Evolutionary conservation across 208 protist species (phyloP).

Genomic region (Acanthamoeba castellanii): DNA sequence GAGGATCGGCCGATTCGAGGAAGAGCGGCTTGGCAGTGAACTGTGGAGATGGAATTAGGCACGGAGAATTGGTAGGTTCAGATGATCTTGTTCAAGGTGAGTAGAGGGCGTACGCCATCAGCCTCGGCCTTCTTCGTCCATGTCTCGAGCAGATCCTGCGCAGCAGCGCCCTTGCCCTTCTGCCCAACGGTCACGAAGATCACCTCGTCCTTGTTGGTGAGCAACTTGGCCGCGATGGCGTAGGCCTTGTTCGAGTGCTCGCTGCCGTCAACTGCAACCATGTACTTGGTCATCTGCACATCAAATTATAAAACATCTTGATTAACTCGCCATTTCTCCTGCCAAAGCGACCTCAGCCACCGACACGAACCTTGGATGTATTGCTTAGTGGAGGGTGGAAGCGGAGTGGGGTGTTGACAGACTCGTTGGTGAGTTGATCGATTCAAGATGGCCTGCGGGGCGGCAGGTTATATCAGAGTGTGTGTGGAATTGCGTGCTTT

Average conservation of each 20-base stretch:
- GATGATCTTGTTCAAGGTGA: too few relatives aligned
- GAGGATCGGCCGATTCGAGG: conserved; percentile 44
- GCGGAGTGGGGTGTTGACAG: background rate
- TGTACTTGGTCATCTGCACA: conserved; percentile 54
- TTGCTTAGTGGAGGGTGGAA: background rate
- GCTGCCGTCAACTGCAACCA: conserved; percentile 59
- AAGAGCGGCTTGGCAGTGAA: background rate
- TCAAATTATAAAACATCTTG: background rate
- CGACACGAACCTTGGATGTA: background rate
- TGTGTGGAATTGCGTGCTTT: background rate
- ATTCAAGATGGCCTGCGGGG: too few relatives aligned
- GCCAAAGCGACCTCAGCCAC: too few relatives aligned
- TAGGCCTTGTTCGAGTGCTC: conserved; percentile 63
- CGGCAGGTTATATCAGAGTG: background rate
- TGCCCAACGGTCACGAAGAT: conserved; percentile 5
- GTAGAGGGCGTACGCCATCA: background rate
- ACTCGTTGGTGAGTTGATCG: too few relatives aligned
- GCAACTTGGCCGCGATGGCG: conserved; percentile 16
- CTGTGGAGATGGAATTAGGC: background rate
- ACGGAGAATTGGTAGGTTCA: background rate
- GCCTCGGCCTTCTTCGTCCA: conserved; percentile 37
- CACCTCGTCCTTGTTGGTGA: conserved; percentile 19
- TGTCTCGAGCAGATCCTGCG: conserved; percentile 16
- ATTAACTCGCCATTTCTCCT: background rate
- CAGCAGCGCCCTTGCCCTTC: conserved; percentile 30